Base-by-base conservation (phyloP, 805 yeast species). In the Priceomyces castillae region DNA sequence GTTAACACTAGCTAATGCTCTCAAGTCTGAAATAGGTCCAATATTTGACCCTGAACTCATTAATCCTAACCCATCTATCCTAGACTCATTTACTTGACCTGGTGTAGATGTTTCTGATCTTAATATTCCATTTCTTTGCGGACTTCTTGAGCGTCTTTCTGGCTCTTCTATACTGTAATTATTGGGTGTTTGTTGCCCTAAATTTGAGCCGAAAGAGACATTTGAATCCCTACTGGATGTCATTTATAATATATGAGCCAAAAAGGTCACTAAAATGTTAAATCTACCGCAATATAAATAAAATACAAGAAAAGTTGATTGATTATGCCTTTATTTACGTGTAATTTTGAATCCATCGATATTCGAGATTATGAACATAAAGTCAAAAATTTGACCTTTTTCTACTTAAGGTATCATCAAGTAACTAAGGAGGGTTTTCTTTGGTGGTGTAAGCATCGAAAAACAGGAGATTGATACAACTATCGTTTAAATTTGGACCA, bases 371-470 rank as follows among this genome's bases (percentile, higher is more conserved):
- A 22, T 22, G 25, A 22, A 22, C 25, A 6, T 22, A 7, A 9
- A 22, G 25, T 7, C 25, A 22, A 22, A 22, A 22, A n/a, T n/a
- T n/a, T n/a, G n/a, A n/a, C n/a, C n/a, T n/a, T n/a, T n/a, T n/a
- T n/a, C n/a, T n/a, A n/a, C n/a, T n/a, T n/a, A n/a, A n/a, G 6
- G 25, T 7, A 22, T 22, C 25, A 22, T 9, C 6, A 7, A 22
- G 25, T 22, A 22, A 4, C 23, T 46, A 64, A 23, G 69, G 62
- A 1, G 73, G 74, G 39, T 71, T 71, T 48, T 71, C 75, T 42
- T 57, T 62, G 1, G 71, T 69, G 16, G 66, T 61, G 48, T 62
- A 71, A 0, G 74, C 72, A 42, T 69, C 74, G 38, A 71, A 67
- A 25, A 68, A 51, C 51, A 65, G 71, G 12, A 71, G 53, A 47